Base-by-base conservation (phyloP, 495 filamentous ascomycete genomes). In the Neurospora hispaniola region DNA sequence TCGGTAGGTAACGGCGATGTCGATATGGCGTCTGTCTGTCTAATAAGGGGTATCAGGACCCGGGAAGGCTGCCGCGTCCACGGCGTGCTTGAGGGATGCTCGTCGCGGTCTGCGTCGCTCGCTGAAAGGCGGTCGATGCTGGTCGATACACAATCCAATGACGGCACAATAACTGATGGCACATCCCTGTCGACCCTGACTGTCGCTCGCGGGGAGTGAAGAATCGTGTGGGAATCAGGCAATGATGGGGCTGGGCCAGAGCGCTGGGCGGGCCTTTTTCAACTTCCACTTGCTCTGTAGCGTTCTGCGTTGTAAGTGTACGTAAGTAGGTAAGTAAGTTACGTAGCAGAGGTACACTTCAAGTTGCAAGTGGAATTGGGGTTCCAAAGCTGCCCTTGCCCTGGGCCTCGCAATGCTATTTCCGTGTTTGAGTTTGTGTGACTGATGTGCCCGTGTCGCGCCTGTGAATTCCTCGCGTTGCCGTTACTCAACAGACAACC, bases 81-180 rank as follows among this genome's bases (percentile, higher is more conserved):
- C 54, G 54, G 27, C 54, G 54, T 66, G 54, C 54, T 66, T 27
- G 27, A 66, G 54, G 54, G 54, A 66, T 66, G 54, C 54, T 66
- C 27, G 54, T 66, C 54, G 54, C 54, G 54, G 54, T 66, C 54
- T 66, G 54, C 54, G 27, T 66, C 54, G 54, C 54, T 66, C 27
- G 27, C 54, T 66, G 54, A 66, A 66, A 66, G 27, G 54, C 54
- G 54, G 54, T 66, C 54, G 54, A 66, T 66, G 54, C 54, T 66
- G 54, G 54, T 66, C 54, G 54, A 66, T 66, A 66, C 54, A 66
- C 54, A 66, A 66, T 66, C 54, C 54, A 66, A 66, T 66, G 27
- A 66, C 54, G 54, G 54, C 54, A 66, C 54, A 66, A 35, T 66
- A 66, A 66, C 54, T 31, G 54, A 62, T 62, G 12, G 23, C 54